A percentile compares a stretch with the other conserved stretches of the same genome.
phyloP scores from a whole-genome alignment of 352 stramenopile species.

The Elongisporangium prolatum region DNA sequence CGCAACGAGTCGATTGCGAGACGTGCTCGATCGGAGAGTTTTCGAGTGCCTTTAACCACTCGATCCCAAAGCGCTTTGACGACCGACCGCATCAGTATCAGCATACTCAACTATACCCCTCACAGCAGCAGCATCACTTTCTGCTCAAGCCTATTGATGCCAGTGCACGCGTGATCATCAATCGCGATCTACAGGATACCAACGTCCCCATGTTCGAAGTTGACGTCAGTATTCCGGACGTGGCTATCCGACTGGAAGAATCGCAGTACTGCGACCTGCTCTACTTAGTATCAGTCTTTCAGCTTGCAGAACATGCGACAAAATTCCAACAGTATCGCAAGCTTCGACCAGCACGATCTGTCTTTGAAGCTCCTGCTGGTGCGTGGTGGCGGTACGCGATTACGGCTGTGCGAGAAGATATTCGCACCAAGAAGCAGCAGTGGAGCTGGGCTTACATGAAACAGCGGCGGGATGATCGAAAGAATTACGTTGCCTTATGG shows the following conservation, averaged over 20 bases:
- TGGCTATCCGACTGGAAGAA: conserved; percentile 79
- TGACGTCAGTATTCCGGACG: conserved; percentile 70
- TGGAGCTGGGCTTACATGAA: conserved; percentile 86
- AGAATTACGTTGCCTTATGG: conserved; percentile 71
- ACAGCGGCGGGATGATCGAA: conserved; percentile 71
- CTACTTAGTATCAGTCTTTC: conserved; percentile 68
- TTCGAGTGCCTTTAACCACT: conserved; percentile 61
- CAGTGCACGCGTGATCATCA: conserved; percentile 74
- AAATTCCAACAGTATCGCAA: conserved; percentile 80
- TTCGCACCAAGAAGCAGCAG: conserved; percentile 51
- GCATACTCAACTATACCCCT: conserved; percentile 70
- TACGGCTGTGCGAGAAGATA: conserved; percentile 47
- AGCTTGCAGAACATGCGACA: conserved; percentile 63
- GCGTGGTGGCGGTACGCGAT: conserved; percentile 86
- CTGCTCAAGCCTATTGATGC: conserved; percentile 81
- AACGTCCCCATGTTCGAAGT: conserved; percentile 80
- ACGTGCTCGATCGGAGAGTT: conserved; percentile 78
- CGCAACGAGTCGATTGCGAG: conserved; percentile 53
- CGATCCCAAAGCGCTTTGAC: conserved; percentile 84
- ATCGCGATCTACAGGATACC: conserved; percentile 71
- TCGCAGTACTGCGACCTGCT: conserved; percentile 86
- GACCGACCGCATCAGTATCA: conserved; percentile 38
- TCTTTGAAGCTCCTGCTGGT: conserved; percentile 42
- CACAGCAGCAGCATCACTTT: conserved; percentile 77
- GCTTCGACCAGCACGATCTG: conserved; percentile 41